Evolutionary conservation across 352 stramenopile species (phyloP).

Genomic region (Globisporangium irregulare): DNA sequence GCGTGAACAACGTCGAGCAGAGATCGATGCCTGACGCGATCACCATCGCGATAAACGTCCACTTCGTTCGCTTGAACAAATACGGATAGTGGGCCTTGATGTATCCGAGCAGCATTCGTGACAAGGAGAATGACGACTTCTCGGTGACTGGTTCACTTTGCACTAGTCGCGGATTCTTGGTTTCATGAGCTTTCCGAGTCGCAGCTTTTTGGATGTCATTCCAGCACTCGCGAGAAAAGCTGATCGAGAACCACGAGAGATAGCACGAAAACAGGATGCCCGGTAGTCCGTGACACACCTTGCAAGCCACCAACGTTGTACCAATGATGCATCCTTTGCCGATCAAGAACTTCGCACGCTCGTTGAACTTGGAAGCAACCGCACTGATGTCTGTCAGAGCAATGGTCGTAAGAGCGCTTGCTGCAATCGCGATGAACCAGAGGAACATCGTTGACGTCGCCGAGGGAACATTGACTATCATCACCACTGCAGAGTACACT

Average conservation of each 20-base stretch:
- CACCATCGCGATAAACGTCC: conserved; percentile 75
- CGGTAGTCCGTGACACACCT: conserved; percentile 36
- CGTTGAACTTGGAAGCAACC: conserved; percentile 33
- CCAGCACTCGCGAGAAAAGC: conserved; percentile 69
- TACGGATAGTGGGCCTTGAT: conserved; percentile 38
- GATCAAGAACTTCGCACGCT: conserved; percentile 27
- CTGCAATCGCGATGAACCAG: conserved; percentile 43
- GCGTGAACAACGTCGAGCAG: conserved; percentile 51
- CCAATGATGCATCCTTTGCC: conserved; percentile 37
- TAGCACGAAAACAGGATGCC: conserved; percentile 53
- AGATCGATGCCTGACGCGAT: conserved; percentile 65
- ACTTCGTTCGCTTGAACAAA: conserved; percentile 73
- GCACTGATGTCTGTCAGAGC: conserved; percentile 42
- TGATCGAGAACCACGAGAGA: conserved; percentile 66
- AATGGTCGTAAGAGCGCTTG: conserved; percentile 43
- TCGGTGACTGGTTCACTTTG: background rate
- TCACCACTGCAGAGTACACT: conserved; percentile 43
- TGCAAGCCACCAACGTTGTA: conserved; percentile 46
- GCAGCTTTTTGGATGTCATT: conserved; percentile 50
- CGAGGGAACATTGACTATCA: conserved; percentile 39
- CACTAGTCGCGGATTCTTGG: background rate
- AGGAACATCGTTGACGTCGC: conserved; percentile 37
- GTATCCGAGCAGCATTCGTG: conserved; percentile 24
- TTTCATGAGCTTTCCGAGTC: conserved; percentile 2
- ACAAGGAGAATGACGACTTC: conserved; percentile 14